Conservation (phyloP, 1,284 basidiomycete genomes). For the Mycosarcoma mackinlayi region DNA sequence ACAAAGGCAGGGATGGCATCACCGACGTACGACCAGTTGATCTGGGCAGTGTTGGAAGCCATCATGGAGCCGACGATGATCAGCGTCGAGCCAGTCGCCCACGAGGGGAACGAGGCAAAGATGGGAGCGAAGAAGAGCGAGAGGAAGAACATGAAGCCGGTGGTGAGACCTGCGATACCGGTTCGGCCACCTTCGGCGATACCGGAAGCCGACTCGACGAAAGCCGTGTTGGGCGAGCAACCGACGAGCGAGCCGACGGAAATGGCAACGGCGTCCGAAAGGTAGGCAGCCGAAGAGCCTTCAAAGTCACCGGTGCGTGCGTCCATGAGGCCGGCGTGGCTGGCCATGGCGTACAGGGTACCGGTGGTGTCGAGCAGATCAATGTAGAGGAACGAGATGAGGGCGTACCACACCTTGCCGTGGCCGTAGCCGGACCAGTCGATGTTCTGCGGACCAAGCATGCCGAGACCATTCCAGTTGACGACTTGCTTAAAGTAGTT, state of each 20-base stretch:
- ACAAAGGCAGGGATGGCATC: conserved; percentile 77
- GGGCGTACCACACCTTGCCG: conserved; percentile 85
- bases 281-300: conserved; percentile 80
- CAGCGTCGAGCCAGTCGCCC: conserved; percentile 88
- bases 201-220: conserved; percentile 78
- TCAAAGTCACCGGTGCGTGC: conserved; percentile 88
- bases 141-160: conserved; percentile 82
- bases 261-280: conserved; percentile 79
- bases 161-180: conserved; percentile 82
- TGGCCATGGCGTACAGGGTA: conserved; percentile 89
- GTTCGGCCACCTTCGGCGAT: conserved; percentile 84
- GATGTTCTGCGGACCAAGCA: conserved; percentile 73
- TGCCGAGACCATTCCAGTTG: conserved; percentile 72
- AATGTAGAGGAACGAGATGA: conserved; percentile 85
- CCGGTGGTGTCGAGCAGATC: conserved; percentile 74
- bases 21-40: conserved; percentile 87
- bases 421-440: conserved; percentile 72
- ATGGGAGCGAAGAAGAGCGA: conserved; percentile 90
- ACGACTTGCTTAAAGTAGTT: conserved; percentile 89
- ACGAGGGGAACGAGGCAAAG: conserved; percentile 85
- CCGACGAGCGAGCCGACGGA: conserved; percentile 85
- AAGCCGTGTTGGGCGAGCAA: conserved; percentile 87
- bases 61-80: conserved; percentile 88
- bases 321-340: conserved; percentile 87
- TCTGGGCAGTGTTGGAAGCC: conserved; percentile 85